phyloP scores from a whole-genome alignment of 2,329 filamentous ascomycete species.

The Pezizomycotina sp. region DNA sequence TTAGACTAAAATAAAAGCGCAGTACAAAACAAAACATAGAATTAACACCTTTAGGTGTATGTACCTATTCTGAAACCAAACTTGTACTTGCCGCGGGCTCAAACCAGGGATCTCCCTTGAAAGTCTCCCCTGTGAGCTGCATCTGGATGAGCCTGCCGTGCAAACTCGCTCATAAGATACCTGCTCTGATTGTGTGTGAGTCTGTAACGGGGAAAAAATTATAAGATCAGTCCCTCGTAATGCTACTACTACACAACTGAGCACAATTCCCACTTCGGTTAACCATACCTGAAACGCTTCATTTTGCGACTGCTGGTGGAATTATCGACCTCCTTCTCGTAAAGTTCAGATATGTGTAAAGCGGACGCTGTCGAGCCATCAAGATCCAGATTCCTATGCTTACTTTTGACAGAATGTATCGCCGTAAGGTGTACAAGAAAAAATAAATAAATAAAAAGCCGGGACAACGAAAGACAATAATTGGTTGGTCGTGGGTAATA shows the following conservation, averaged over 20 bases:
- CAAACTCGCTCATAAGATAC: slow-evolving; percentile 93
- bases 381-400: no score
- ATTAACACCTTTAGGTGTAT: no score
- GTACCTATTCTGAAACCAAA: slow-evolving; percentile 97
- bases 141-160: slow-evolving; percentile 84
- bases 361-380: no score
- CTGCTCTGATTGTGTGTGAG: slow-evolving; percentile 94
- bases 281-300: slow-evolving; percentile 58
- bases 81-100: slow-evolving; percentile 82
- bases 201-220: slow-evolving; percentile 32
- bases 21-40: no score
- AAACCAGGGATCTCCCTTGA: slow-evolving; percentile 81
- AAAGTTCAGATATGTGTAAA: no score
- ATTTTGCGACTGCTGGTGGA: no score
- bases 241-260: neutral
- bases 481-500: no score
- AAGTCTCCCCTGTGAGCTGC: slow-evolving; percentile 75
- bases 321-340: no score
- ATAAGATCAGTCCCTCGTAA: slow-evolving; percentile 2
- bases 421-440: no score
- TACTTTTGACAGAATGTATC: no score
- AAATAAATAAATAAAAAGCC: no score
- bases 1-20: slow-evolving; percentile 18
- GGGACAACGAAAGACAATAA: no score
- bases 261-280: neutral